A percentile compares a stretch with the other conserved stretches of the same genome.
Conservation (phyloP, 352 stramenopile species). For the Globisporangium viniferum region DNA sequence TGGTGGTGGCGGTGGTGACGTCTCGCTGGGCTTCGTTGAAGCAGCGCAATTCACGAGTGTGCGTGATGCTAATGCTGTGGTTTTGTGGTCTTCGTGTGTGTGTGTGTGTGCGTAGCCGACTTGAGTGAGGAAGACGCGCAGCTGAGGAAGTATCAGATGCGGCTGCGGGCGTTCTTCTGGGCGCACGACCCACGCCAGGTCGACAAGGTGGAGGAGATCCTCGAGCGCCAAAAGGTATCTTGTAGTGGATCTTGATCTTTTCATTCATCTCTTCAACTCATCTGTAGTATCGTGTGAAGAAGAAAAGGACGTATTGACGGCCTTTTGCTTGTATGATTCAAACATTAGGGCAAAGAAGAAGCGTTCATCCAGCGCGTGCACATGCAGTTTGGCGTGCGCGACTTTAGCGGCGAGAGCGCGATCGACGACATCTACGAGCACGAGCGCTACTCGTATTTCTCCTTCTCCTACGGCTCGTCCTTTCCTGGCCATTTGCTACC, state of each 20-base stretch:
- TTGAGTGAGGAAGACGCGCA: slow-evolving; percentile 17
- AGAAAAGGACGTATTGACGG: not conserved
- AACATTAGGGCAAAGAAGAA: slow-evolving; percentile 49
- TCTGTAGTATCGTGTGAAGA: not conserved
- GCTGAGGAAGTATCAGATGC: slow-evolving; percentile 24
- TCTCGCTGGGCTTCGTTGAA: not conserved
- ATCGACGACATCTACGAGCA: slow-evolving; percentile 81
- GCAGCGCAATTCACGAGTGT: not conserved
- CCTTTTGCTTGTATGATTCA: not conserved
- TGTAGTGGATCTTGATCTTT: not conserved
- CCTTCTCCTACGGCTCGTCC: slow-evolving; percentile 67
- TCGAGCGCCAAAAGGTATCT: slow-evolving; percentile 37
- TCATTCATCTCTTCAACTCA: not conserved
- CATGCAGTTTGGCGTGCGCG: slow-evolving; percentile 57
- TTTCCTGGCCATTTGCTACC: slow-evolving; percentile 68
- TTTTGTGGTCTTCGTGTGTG: not conserved
- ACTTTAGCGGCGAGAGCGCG: slow-evolving; percentile 62
- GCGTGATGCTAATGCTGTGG: not conserved
- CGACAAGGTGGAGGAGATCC: slow-evolving; percentile 54
- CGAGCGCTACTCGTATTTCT: slow-evolving; percentile 78
- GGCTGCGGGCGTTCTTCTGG: slow-evolving; percentile 69
- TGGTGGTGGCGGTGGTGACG: not conserved
- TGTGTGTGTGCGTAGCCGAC: not conserved
- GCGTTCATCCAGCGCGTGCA: slow-evolving; percentile 59
- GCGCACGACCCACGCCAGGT: slow-evolving; percentile 69